Evolutionary conservation across 192 early-diverging fungal genomes (phyloP).

Genomic region (Pilobolus umbonatus): DNA sequence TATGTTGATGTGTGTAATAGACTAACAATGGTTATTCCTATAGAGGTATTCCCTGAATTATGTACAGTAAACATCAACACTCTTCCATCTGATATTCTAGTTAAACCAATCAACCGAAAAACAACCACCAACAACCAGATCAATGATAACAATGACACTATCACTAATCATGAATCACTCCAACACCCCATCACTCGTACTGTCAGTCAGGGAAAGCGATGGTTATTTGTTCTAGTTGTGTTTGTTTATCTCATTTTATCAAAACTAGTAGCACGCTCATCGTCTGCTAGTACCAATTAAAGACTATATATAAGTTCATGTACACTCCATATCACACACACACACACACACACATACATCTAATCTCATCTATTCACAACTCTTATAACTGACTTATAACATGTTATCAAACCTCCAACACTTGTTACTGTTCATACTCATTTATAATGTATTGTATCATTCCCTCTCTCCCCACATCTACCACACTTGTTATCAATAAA

Average conservation of each 20-base stretch:
- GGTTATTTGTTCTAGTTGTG: conserved; percentile 51
- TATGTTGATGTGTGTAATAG: neutral
- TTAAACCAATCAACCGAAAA: conserved; percentile 10
- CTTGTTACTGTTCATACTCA: no score
- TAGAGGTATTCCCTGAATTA: conserved; percentile 83
- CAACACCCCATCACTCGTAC: conserved; percentile 28
- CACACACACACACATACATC: no score
- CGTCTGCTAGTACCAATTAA: conserved; percentile 2
- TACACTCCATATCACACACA: no score
- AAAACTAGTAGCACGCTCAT: conserved; percentile 37
- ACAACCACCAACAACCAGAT: conserved; percentile 25
- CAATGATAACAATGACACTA: conserved; percentile 22
- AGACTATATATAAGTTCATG: no score
- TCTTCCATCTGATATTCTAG: neutral
- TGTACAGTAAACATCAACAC: conserved; percentile 47
- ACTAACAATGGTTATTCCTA: neutral
- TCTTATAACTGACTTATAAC: no score
- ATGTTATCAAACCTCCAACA: no score
- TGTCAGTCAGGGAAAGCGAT: conserved; percentile 50
- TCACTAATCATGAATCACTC: neutral
- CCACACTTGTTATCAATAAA: neutral
- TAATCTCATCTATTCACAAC: no score
- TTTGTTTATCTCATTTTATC: conserved; percentile 53
- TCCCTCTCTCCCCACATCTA: no score
- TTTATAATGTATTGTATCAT: no score